Evolutionary conservation across 495 filamentous ascomycete genomes (phyloP), one percentile per base, ranked within the genome.

Genomic region (Diplogelasinospora grovesii): DNA sequence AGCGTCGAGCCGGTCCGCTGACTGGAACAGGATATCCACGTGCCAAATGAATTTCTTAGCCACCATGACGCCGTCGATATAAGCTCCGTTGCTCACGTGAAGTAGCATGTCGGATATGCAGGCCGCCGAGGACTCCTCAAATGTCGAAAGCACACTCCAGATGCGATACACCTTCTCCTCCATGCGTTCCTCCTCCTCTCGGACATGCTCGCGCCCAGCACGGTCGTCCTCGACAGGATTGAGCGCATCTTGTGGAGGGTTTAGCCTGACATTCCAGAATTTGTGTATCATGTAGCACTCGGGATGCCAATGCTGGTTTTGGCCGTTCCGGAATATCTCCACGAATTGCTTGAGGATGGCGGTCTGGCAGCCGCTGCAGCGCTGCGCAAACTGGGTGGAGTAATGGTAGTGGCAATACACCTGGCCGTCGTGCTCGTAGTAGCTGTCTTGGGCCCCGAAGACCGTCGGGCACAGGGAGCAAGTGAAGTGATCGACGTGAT

Each of bases 241-340:
- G 21, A 66, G 55, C 8, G 57, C 50, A 31, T 71, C 61, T 21
- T 63, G 61, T 16, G 66, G 64, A 4, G 67, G 63, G 9, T 66
- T 69, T 10, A 99, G 73, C 18, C 90, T 80, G 26, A 99, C 93
- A 58, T 95, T 99, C 93, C 93, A 99, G 66, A 97, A 99, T 57
- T 99, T 99, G 63, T 99, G 93, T 29, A 99, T 99, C 92, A 97
- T 99, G 60, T 99, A 99, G 63, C 93, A 99, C 60, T 99, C 93
- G 3, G 93, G 93, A 56, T 99, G 93, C 93, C 93, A 99, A 53
- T 99, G 93, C 57, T 99, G 93, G 56, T 97, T 95, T 57, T 93
- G 81, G 0, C 92, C 90, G 60, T 97, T 96, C 35, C 93, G 79
- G 63, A 89, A 97, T 45, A 99, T 96, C 62, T 99, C 92, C 19